A percentile compares a stretch with the other conserved stretches of the same genome.
Conservation (phyloP, 768 basidiomycete genomes). For the Macrolepiota albuminosa region DNA sequence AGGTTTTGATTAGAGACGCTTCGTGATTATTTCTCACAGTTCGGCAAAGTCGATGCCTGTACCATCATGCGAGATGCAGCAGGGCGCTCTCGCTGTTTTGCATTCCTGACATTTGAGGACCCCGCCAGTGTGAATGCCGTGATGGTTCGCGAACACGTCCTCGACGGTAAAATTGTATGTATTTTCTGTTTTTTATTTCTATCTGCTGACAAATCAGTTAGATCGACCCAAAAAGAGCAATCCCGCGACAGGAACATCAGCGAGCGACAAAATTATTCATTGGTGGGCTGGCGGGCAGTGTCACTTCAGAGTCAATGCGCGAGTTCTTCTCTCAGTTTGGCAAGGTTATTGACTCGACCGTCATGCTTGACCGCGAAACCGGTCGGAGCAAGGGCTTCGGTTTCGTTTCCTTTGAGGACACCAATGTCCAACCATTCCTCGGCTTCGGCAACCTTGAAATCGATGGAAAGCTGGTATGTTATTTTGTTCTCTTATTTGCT, state of each 20-base stretch:
- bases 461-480: constrained; percentile 83
- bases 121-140: constrained; percentile 92
- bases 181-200: constrained; percentile 4
- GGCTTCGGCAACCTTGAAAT: constrained; percentile 87
- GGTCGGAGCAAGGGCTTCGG: constrained; percentile 96
- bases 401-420: constrained; percentile 93
- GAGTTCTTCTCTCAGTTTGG: constrained; percentile 93
- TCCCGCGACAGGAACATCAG: constrained; percentile 93
- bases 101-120: constrained; percentile 94
- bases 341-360: constrained; percentile 94
- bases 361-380: constrained; percentile 97
- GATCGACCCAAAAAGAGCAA: constrained; percentile 99
- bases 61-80: constrained; percentile 98
- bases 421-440: constrained; percentile 85
- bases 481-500: not conserved
- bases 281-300: constrained; percentile 86
- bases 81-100: constrained; percentile 94
- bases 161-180: constrained; percentile 96
- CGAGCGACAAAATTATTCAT: constrained; percentile 94
- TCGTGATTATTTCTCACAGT: constrained; percentile 89
- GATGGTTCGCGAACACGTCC: constrained; percentile 89
- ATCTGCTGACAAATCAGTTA: constrained; percentile 26
- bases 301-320: constrained; percentile 92
- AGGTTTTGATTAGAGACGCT: constrained; percentile 54
- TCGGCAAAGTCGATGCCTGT: constrained; percentile 95